Base-by-base conservation (phyloP, 164 flowering plant genomes). In the Magnolia sinica region DNA sequence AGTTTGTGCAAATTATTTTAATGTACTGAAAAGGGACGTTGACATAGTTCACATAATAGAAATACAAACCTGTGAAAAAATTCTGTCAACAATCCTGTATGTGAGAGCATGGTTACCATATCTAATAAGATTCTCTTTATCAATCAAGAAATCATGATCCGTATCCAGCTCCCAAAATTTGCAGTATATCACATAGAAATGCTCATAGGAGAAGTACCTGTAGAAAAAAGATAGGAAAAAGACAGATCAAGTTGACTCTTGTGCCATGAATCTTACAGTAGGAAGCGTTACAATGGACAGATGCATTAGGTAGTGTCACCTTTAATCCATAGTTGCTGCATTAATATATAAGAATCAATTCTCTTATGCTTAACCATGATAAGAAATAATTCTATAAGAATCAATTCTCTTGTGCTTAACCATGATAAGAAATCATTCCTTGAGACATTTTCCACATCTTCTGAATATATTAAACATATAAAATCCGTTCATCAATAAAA, bases 111-210 rank as follows among this genome's bases (percentile, higher is more conserved):
- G 98, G 83, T 95, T 93, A 64, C 98, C 96, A 88, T 95, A 92
- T 93, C 90, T 87, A 78, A 92, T 86, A 74, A 95, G 97, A 77
- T 93, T 93, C 79, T 93, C 98, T 77, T 90, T 92, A 78, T 95
- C 97, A 27, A 95, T 93, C 80, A 93, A 83, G 82, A 93, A 95
- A 83, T 95, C 98, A 77, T 93, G 98, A 79, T 93, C 98, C 19
- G 92, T 88, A 77, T 95, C 98, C 83, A 95, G 89, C 90, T 95
- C 98, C 97, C 98, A 93, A 71, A 95, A 95, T 82, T 93, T 95
- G 92, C 98, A 93, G 83, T 95, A 95, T 87, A 95, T 93, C 75
- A 95, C 98, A 77, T 95, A 95, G 76, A 95, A 93, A 76, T 95
- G 98, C 59, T 95, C 98, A 76, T 95, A 95, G 23, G 98, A 95